Percentiles rank a stretch among this genome's conserved stretches.
Evolutionary conservation across 805 yeast species (phyloP).

Genomic region (Diddensiella santjacobensis): DNA sequence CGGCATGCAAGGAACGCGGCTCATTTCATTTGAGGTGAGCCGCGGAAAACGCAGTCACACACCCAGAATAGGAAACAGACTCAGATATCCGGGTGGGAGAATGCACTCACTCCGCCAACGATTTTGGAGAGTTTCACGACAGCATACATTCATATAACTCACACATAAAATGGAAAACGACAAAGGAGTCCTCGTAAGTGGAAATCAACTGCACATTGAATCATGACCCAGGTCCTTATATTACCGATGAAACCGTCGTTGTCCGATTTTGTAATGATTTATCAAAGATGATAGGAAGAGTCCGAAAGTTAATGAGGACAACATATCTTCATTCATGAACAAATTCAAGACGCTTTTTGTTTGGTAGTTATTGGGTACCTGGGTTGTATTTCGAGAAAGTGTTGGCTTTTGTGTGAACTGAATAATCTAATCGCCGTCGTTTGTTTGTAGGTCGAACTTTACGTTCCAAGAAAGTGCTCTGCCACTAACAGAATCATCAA

Average conservation of each 20-base stretch:
- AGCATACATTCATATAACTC: constrained; percentile 2
- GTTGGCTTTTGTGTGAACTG: no score
- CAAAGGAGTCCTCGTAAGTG: constrained; percentile 97
- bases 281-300: constrained; percentile 1
- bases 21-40: no score
- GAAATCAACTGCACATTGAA: no score
- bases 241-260: no score
- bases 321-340: no score
- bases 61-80: not conserved
- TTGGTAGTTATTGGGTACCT: constrained; percentile 2
- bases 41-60: not conserved
- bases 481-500: constrained; percentile 99
- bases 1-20: no score
- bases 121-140: no score
- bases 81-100: constrained; percentile 2
- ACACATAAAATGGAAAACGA: constrained; percentile 96
- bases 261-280: not conserved
- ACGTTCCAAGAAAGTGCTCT: constrained; percentile 99
- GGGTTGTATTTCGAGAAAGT: no score
- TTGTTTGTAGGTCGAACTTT: constrained; percentile 85
- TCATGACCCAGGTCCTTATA: no score
- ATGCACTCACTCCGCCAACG: no score
- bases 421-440: not conserved
- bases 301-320: no score
- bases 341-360: not conserved